Evolutionary conservation across 352 stramenopile species (phyloP).

Genomic region (Pythium aristosporum): DNA sequence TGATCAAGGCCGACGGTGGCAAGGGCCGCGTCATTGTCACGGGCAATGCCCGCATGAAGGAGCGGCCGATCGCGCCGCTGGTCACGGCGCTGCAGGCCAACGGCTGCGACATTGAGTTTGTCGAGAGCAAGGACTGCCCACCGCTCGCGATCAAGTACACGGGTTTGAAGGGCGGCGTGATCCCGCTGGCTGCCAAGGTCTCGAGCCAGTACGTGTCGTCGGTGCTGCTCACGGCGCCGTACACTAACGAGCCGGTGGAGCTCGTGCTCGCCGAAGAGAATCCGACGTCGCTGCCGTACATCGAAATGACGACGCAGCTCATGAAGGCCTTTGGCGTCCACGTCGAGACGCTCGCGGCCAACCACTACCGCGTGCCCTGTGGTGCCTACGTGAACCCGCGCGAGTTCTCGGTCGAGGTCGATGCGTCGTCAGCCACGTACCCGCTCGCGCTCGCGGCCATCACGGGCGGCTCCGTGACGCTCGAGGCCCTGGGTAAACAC

Average conservation of each 20-base stretch:
- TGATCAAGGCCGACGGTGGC: slow-evolving; percentile 36
- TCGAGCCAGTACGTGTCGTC: slow-evolving; percentile 96
- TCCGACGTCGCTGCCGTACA: slow-evolving; percentile 96
- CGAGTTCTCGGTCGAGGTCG: slow-evolving; percentile 90
- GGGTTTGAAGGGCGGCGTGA: slow-evolving; percentile 67
- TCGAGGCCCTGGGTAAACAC: slow-evolving; percentile 92
- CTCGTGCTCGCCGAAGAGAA: slow-evolving; percentile 95
- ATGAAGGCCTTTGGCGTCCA: slow-evolving; percentile 96
- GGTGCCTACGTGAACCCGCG: slow-evolving; percentile 71
- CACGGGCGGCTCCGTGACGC: slow-evolving; percentile 92
- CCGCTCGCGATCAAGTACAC: slow-evolving; percentile 77
- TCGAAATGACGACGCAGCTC: slow-evolving; percentile 92
- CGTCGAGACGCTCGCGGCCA: slow-evolving; percentile 88
- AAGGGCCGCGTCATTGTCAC: slow-evolving; percentile 79
- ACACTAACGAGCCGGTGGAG: slow-evolving; percentile 71
- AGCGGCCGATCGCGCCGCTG: slow-evolving; percentile 95
- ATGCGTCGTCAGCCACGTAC: slow-evolving; percentile 96
- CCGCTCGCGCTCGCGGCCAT: slow-evolving; percentile 96
- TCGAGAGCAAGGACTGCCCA: slow-evolving; percentile 61
- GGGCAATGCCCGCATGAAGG: slow-evolving; percentile 95
- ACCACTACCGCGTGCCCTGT: slow-evolving; percentile 71
- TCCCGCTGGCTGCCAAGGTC: slow-evolving; percentile 92
- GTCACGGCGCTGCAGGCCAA: slow-evolving; percentile 93
- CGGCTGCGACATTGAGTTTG: slow-evolving; percentile 69
- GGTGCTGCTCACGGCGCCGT: slow-evolving; percentile 94